phyloP scores from a whole-genome alignment of 2,329 filamentous ascomycete species.

The Raffaelea deltoideospora region DNA sequence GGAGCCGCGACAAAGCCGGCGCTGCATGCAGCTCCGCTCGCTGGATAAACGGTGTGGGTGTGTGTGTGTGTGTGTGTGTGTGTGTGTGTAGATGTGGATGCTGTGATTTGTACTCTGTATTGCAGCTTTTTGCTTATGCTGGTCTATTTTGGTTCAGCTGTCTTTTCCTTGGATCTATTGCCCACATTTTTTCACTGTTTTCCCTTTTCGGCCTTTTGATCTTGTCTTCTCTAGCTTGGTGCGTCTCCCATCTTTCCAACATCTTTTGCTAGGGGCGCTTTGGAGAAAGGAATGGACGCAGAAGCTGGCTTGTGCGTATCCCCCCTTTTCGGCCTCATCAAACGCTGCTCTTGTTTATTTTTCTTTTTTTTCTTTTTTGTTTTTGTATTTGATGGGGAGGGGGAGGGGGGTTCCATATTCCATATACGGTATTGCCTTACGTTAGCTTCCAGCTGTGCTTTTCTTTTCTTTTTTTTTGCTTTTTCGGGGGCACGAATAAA shows the following conservation, averaged over 20 bases:
- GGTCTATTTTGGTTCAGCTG: background rate
- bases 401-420: background rate
- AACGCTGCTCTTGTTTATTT: background rate
- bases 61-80: background rate
- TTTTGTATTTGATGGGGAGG: background rate
- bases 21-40: constrained; percentile 72
- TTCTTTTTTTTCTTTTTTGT: constrained; percentile 5
- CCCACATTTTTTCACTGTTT: background rate
- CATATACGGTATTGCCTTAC: too few relatives aligned
- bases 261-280: too few relatives aligned
- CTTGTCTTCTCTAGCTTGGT: too few relatives aligned
- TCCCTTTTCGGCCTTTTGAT: too few relatives aligned
- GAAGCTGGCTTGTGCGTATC: too few relatives aligned
- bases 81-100: background rate
- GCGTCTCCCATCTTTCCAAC: too few relatives aligned
- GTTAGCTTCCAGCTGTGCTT: too few relatives aligned
- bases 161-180: background rate
- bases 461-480: too few relatives aligned
- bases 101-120: background rate
- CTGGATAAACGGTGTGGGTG: constrained; percentile 23
- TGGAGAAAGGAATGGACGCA: too few relatives aligned
- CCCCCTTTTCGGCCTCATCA: too few relatives aligned
- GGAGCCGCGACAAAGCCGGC: constrained; percentile 54
- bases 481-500: background rate
- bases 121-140: too few relatives aligned